Evolutionary conservation across 495 filamentous ascomycete species (phyloP), one percentile per base, ranked within the genome.

Genomic region (Margaritispora aquatica): DNA sequence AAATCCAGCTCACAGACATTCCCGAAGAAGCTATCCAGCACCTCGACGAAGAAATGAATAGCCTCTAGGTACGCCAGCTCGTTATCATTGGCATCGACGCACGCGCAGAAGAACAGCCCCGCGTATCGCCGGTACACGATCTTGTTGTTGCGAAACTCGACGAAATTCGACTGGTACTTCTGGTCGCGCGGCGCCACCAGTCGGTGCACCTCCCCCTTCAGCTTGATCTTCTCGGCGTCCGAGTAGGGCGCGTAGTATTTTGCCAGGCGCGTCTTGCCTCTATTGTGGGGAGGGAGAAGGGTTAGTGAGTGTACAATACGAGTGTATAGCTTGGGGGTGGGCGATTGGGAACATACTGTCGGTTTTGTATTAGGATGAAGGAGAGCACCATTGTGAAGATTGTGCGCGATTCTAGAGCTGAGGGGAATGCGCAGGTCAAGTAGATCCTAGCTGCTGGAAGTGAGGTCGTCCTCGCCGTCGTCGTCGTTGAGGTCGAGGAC

Each of bases 181-280:
- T 98, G 94, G 73, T 98, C 94, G 66, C 94, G 87, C 10, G 94
- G 94, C 2, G 94, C 94, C 54, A 98, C 90, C 59, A 98, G 89
- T 60, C 94, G 92, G 82, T 98, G 94, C 69, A 97, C 87, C 73
- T 96, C 90, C 78, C 90, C 90, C 70, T 98, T 97, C 58, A 98
- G 77, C 71, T 93, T 94, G 66, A 96, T 85, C 78, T 96, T 96
- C 70, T 96, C 90, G 71, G 96, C 92, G 77, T 96, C 92, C 75
- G 84, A 92, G 81, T 97, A 97, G 46, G 94, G 92, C 62, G 90
- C 88, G 77, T 98, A 98, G 92, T 92, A 98, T 78, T 98, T 98
- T 55, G 94, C 94, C 55, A 98, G 85, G 34, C 94, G 89, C 66
- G 94, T 98, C 77, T 98, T 98, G 74, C 94, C 94, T 83, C 94